Evolutionary conservation across 805 yeast genomes (phyloP).

Genomic region (Maudiozyma bulderi): DNA sequence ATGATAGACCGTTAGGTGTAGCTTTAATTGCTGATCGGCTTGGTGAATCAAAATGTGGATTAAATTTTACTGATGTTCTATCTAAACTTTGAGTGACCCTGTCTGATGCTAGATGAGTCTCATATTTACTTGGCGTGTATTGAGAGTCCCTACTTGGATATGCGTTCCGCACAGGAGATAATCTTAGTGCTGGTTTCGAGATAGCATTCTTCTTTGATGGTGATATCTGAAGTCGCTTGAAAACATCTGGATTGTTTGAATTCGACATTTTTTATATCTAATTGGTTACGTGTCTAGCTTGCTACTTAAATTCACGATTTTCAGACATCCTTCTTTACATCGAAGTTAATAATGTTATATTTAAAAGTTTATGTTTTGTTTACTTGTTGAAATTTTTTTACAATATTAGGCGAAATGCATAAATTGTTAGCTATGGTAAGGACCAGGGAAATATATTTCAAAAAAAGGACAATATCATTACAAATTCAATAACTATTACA

Average conservation of each 20-base stretch:
- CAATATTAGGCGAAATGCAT: too few relatives aligned
- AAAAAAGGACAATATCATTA: too few relatives aligned
- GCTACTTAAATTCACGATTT: too few relatives aligned
- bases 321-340: too few relatives aligned
- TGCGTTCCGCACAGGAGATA: conserved; percentile 4
- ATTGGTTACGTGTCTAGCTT: too few relatives aligned
- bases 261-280: not conserved
- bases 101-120: not conserved
- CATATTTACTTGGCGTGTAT: conserved; percentile 2
- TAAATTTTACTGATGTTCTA: not conserved
- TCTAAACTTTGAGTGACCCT: conserved; percentile 3
- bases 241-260: conserved; percentile 9
- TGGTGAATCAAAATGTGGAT: conserved; percentile 16
- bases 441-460: too few relatives aligned
- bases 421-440: not conserved
- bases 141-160: not conserved
- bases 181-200: conserved; percentile 18
- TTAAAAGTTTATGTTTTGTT: not conserved
- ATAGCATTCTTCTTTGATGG: conserved; percentile 15
- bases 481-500: too few relatives aligned
- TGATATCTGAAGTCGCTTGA: conserved; percentile 20
- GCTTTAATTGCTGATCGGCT: not conserved
- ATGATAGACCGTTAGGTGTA: not conserved
- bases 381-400: not conserved
- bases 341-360: not conserved